Conservation (phyloP, 2,329 filamentous ascomycete species). For the Penicillium digitatum region DNA sequence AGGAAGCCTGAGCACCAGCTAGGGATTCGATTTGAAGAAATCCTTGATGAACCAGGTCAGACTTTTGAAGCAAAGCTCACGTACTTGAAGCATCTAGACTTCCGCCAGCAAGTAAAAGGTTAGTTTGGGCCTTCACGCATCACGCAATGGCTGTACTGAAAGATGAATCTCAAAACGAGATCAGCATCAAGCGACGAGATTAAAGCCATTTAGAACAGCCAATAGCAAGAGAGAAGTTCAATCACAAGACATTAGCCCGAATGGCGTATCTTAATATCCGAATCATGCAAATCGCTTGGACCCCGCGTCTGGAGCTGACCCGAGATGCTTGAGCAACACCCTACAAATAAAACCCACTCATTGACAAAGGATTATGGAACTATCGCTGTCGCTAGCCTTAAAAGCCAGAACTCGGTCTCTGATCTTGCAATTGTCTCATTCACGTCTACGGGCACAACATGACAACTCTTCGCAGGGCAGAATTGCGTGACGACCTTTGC, state of each 20-base stretch:
- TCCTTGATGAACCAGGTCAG: too few relatives aligned
- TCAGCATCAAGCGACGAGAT: neutral
- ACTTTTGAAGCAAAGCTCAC: too few relatives aligned
- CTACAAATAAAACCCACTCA: neutral
- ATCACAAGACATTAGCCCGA: neutral
- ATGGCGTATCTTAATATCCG: neutral
- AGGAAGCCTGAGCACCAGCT: too few relatives aligned
- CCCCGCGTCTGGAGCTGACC: neutral
- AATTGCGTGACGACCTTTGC: neutral
- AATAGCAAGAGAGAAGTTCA: neutral
- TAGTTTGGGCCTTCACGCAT: neutral
- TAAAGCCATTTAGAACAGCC: neutral
- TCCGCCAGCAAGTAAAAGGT: too few relatives aligned
- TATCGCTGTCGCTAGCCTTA: neutral
- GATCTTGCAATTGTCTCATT: neutral
- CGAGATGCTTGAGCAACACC: neutral
- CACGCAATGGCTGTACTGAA: neutral
- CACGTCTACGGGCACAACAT: neutral
- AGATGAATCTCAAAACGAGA: neutral
- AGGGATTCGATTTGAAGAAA: too few relatives aligned
- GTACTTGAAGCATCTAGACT: accelerated
- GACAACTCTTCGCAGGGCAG: neutral
- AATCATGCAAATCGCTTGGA: conserved; percentile 1
- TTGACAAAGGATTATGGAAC: neutral
- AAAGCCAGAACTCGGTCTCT: neutral